Percentiles rank a stretch among this genome's conserved stretches.
These are phyloP conservation scores for Kwoniella botswanensis DNA, from an alignment of 768 basidiomycete species.

Conservation along the genomic window DNA sequence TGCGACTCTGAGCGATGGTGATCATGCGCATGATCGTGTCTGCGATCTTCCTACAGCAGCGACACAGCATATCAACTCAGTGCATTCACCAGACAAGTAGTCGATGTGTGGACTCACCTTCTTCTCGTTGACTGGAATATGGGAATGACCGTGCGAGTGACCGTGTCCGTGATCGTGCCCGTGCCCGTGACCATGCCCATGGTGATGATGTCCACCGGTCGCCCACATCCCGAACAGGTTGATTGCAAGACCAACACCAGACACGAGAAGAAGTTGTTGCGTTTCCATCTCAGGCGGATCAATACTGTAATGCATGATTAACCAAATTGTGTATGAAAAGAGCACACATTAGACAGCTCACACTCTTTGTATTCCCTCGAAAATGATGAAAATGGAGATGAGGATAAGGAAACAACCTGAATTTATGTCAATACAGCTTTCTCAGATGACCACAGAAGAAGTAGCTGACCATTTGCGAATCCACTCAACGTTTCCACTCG, in stretches of 20 bases:
- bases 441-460: no score
- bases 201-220: conserved; percentile 73
- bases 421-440: not conserved
- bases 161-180: conserved; percentile 47
- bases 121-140: conserved; percentile 43
- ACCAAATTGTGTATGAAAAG: not conserved
- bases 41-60: conserved; percentile 20
- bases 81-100: not conserved
- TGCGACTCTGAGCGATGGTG: conserved; percentile 23
- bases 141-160: conserved; percentile 46
- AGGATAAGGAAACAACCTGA: conserved; percentile 53
- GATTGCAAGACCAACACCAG: conserved; percentile 83
- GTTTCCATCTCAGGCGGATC: conserved; percentile 95
- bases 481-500: conserved; percentile 97
- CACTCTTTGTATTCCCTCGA: conserved; percentile 96
- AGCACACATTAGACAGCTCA: conserved; percentile 58
- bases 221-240: conserved; percentile 99
- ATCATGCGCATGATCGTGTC: conserved; percentile 17
- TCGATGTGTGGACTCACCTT: conserved; percentile 23
- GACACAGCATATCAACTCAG: not conserved
- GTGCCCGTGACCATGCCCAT: conserved; percentile 50
- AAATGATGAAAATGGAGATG: conserved; percentile 96
- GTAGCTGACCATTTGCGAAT: conserved; percentile 86
- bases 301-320: conserved; percentile 62
- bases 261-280: conserved; percentile 88